Conservation (phyloP, 2,329 filamentous ascomycete species). For the Canariomyces notabilis region DNA sequence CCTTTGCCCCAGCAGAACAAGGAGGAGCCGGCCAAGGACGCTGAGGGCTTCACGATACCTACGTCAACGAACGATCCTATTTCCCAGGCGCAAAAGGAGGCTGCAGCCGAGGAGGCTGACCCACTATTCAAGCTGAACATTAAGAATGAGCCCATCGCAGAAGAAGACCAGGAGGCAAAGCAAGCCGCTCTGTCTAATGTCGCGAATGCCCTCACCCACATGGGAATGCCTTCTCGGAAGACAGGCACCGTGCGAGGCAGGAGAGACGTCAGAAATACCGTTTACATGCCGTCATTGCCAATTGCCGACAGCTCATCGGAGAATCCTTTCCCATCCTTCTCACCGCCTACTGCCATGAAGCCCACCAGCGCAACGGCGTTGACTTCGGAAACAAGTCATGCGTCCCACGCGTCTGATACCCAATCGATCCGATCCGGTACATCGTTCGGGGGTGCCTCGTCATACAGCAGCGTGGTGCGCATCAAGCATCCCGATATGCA, state of each 20-base stretch:
- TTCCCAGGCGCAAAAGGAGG: conserved; percentile 67
- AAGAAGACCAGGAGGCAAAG: conserved; percentile 70
- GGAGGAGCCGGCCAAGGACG: conserved; percentile 52
- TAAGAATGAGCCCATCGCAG: conserved; percentile 68
- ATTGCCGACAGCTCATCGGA: conserved; percentile 33
- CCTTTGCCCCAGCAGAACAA: conserved; percentile 42
- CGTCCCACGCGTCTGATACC: conserved; percentile 71
- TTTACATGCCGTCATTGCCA: conserved; percentile 60
- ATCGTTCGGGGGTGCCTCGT: conserved; percentile 52
- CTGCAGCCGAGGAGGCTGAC: conserved; percentile 54
- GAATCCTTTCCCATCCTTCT: conserved; percentile 34
- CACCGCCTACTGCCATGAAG: conserved; percentile 33
- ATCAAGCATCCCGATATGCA: conserved; percentile 77
- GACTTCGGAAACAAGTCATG: conserved; percentile 57
- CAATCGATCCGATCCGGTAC: conserved; percentile 87
- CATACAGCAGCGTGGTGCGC: conserved; percentile 50
- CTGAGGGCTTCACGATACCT: conserved; percentile 73
- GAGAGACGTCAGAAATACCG: conserved; percentile 85
- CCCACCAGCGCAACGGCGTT: conserved; percentile 50
- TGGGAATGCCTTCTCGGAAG: conserved; percentile 61
- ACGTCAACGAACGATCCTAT: conserved; percentile 59
- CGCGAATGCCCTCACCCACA: conserved; percentile 63
- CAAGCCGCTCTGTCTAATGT: conserved; percentile 71
- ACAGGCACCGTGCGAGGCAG: conserved; percentile 78
- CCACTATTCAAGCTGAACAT: conserved; percentile 76